Base-by-base conservation (phyloP, 495 filamentous ascomycete species). In the Podospora australis region DNA sequence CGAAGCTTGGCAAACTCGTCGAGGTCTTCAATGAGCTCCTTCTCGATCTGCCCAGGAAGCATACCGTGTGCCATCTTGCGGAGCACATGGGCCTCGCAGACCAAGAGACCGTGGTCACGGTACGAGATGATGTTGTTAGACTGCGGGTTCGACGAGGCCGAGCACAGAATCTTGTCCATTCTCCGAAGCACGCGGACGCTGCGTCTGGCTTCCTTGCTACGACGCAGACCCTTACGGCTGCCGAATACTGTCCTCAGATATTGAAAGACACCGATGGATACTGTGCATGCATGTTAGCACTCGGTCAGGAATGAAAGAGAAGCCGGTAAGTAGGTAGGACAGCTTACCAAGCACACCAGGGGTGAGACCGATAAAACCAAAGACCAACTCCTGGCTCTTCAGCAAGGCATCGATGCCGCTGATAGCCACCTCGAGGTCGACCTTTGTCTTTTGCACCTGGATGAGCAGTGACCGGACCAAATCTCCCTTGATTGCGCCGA, bases 371-470 rank as follows among this genome's bases (percentile, higher is more conserved):
- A 98, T 80, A 59, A 98, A 95, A 60, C 89, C 92, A 70, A 98
- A 98, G 23, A 98, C 87, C 40, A 98, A 81, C 60, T 98, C 91
- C 59, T 98, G 92, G 55, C 88, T 95, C 70, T 91, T 96, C 10
- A 98, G 71, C 17, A 98, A 73, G 21, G 88, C 70, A 66, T 98
- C 89, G 46, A 98, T 97, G 11, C 92, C 92, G 46, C 86, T 85
- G 63, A 97, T 86, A 13, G 92, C 92, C 47, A 98, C 82, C 65
- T 98, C 92, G 7, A 97, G 84, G 56, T 98, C 92, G 22, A 98
- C 92, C 70, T 97, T 98, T 1, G 92, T 97, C 73, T 97, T 98
- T 61, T 98, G 92, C 38, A 98, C 81, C 61, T 98, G 92, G 38
- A 98, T 96, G 24, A 98, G 75, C 41, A 98, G 77, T 19, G 92